Evolutionary conservation across 2,329 filamentous ascomycete species (phyloP).

Genomic region (Trichoderma breve): DNA sequence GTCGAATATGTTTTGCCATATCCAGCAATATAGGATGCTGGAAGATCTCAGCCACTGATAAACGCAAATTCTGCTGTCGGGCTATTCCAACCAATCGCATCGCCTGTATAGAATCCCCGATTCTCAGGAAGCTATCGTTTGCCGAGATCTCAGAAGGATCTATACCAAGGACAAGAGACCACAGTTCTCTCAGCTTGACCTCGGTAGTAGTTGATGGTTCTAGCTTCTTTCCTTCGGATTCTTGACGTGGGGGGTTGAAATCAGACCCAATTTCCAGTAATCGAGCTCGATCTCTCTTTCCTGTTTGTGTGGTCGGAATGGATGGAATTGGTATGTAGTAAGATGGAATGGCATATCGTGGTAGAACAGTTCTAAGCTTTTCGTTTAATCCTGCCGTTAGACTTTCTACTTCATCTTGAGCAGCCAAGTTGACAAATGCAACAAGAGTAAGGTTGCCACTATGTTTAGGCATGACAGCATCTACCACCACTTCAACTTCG

Average conservation of each 20-base stretch:
- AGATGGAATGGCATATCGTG: conserved; percentile 12
- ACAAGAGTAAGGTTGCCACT: not conserved
- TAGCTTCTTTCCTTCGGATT: not conserved
- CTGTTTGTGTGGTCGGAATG: conserved; percentile 1
- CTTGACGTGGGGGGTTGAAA: not conserved
- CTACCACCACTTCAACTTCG: not conserved
- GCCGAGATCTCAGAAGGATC: not conserved
- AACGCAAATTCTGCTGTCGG: not conserved
- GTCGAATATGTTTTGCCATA: conserved; percentile 3
- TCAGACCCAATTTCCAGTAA: conserved; percentile 2
- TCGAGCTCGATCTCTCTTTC: conserved; percentile 10
- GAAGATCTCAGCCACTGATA: conserved; percentile 11
- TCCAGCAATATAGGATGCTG: not conserved
- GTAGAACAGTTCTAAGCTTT: not conserved
- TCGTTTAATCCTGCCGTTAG: not conserved
- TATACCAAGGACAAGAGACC: conserved; percentile 11
- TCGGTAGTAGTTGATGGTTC: conserved; percentile 3
- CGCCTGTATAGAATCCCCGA: conserved; percentile 14
- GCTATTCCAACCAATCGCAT: conserved; percentile 17
- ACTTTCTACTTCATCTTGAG: not conserved
- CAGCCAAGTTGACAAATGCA: not conserved
- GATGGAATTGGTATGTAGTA: conserved; percentile 2
- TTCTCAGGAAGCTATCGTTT: conserved; percentile 7
- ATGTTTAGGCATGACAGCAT: conserved; percentile 6
- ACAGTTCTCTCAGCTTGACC: not conserved